Evolutionary conservation across 2,329 filamentous ascomycete genomes (phyloP).

Genomic region (Aspergillus felis): DNA sequence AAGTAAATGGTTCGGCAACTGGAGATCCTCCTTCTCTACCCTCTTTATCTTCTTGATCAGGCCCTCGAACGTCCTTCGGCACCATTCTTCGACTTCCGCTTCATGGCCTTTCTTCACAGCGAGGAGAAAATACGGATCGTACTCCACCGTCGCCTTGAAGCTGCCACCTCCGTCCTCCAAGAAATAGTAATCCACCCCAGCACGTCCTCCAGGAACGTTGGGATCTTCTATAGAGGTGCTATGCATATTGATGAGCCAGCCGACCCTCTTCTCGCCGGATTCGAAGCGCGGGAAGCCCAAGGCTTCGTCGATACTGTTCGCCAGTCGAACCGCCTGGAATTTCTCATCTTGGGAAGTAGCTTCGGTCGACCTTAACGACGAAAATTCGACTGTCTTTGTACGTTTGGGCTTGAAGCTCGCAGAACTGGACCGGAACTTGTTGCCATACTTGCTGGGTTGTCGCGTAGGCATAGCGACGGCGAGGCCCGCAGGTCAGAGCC

Average conservation of each 20-base stretch:
- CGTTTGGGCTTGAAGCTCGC: conserved; percentile 49
- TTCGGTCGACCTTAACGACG: conserved; percentile 70
- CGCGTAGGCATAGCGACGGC: conserved; percentile 44
- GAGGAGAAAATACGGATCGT: conserved; percentile 93
- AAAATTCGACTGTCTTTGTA: conserved; percentile 75
- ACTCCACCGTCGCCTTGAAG: conserved; percentile 95
- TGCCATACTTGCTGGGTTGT: conserved; percentile 63
- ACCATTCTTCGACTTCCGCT: conserved; percentile 94
- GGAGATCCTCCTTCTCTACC: conserved; percentile 87
- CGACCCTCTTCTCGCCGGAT: conserved; percentile 74
- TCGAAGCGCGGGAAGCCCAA: conserved; percentile 95
- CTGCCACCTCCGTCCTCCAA: conserved; percentile 82
- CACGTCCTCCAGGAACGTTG: conserved; percentile 75
- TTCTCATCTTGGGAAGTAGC: conserved; percentile 90
- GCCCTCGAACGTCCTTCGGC: conserved; percentile 72
- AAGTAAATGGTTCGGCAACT: conserved; percentile 91
- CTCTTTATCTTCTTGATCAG: conserved; percentile 72
- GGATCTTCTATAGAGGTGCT: conserved; percentile 82
- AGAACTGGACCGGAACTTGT: conserved; percentile 45
- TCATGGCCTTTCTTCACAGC: conserved; percentile 85
- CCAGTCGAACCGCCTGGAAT: conserved; percentile 76
- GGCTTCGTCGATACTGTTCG: conserved; percentile 84
- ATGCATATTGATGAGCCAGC: conserved; percentile 96
- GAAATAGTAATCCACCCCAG: conserved; percentile 96
- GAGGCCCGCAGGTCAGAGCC: conserved; percentile 24